These are phyloP conservation scores for Dioscorea alata DNA, from an alignment of 106 monocot species.

Conservation along the genomic window DNA sequence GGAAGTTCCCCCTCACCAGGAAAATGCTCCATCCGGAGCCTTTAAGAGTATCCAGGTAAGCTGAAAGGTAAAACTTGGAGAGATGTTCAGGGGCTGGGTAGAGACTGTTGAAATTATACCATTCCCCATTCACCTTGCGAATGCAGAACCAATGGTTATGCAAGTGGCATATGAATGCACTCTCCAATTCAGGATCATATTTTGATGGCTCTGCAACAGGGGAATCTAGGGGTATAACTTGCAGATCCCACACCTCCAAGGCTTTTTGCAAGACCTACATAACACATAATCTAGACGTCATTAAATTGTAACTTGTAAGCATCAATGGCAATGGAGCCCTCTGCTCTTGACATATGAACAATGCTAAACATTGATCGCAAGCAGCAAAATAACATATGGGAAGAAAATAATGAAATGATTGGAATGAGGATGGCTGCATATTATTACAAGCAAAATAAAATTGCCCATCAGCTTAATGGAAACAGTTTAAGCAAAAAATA, in stretches of 20 bases:
- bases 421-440: too few relatives aligned
- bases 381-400: too few relatives aligned
- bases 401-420: too few relatives aligned
- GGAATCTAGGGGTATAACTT: conserved; percentile 70
- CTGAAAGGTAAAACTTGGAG: conserved; percentile 88
- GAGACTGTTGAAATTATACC: conserved; percentile 98
- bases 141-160: conserved; percentile 97
- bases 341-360: too few relatives aligned
- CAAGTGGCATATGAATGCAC: conserved; percentile 87
- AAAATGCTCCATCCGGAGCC: conserved; percentile 93
- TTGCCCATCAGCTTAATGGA: too few relatives aligned
- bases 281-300: too few relatives aligned
- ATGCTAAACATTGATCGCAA: too few relatives aligned
- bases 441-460: too few relatives aligned
- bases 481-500: too few relatives aligned
- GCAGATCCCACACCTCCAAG: conserved; percentile 83
- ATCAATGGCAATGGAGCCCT: too few relatives aligned
- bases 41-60: conserved; percentile 80
- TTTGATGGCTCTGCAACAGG: conserved; percentile 61
- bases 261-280: conserved; percentile 84
- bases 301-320: too few relatives aligned
- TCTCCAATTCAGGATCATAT: conserved; percentile 75
- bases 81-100: conserved; percentile 92
- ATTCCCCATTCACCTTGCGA: conserved; percentile 83
- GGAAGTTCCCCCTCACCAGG: conserved; percentile 83